phyloP scores from a whole-genome alignment of 1,284 basidiomycete genomes.

The Tetrapyrgos nigripes region DNA sequence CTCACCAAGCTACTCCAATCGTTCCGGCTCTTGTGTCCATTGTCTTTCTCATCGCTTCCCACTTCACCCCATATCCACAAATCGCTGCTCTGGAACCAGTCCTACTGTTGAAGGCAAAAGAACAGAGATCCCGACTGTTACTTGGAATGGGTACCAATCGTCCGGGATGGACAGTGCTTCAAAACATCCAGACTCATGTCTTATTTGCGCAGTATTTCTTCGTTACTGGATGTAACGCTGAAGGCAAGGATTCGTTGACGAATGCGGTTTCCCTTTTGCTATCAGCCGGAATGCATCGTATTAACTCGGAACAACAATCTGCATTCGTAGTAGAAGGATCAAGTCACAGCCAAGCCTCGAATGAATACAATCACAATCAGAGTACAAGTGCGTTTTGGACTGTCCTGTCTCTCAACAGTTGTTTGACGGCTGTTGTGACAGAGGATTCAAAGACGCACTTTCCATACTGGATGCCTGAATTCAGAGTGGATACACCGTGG shows the following conservation, averaged over 20 bases:
- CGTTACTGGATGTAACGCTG: background rate
- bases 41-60: background rate
- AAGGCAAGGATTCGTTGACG: slow-evolving; percentile 13
- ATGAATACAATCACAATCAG: slow-evolving; percentile 14
- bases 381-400: slow-evolving; percentile 19
- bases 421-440: slow-evolving; percentile 23
- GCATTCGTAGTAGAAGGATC: background rate
- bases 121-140: slow-evolving; percentile 5
- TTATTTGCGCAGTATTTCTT: slow-evolving; percentile 19
- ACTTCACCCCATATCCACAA: background rate
- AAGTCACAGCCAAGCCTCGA: background rate
- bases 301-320: background rate
- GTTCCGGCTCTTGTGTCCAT: background rate
- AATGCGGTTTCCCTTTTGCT: slow-evolving; percentile 16
- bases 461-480: slow-evolving; percentile 1
- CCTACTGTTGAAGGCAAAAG: background rate
- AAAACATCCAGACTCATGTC: slow-evolving; percentile 15
- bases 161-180: slow-evolving; percentile 9
- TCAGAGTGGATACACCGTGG: slow-evolving; percentile 19
- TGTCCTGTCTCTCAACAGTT: slow-evolving; percentile 14
- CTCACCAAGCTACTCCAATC: background rate
- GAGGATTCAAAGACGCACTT: slow-evolving; percentile 17
- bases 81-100: background rate
- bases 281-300: slow-evolving; percentile 14
- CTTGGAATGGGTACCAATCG: slow-evolving; percentile 4